A percentile compares a stretch with the other conserved stretches of the same genome.
phyloP scores from a whole-genome alignment of 2,329 filamentous ascomycete species.

The Fusarium lyarnte region DNA sequence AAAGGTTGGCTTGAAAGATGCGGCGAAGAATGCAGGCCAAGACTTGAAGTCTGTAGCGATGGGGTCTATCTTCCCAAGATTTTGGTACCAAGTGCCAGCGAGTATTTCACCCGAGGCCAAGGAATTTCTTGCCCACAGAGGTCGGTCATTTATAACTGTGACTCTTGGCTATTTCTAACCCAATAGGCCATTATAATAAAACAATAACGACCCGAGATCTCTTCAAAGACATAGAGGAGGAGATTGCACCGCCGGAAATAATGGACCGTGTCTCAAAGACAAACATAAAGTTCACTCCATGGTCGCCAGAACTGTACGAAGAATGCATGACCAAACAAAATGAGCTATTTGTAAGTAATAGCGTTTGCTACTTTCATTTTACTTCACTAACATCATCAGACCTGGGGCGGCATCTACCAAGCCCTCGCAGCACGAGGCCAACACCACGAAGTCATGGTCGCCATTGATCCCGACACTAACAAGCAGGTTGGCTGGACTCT shows the following conservation, averaged over 20 bases:
- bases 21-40: neutral
- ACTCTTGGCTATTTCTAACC: neutral
- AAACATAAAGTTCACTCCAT: slow-evolving; percentile 30
- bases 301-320: slow-evolving; percentile 37
- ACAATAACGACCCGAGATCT: slow-evolving; percentile 11
- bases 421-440: slow-evolving; percentile 23
- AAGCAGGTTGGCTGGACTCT: slow-evolving; percentile 41
- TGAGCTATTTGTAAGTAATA: slow-evolving; percentile 26
- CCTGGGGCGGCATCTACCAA: slow-evolving; percentile 30
- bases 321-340: slow-evolving; percentile 38
- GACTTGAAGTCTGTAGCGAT: slow-evolving; percentile 27
- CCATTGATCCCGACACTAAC: slow-evolving; percentile 37
- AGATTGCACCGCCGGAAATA: slow-evolving; percentile 18
- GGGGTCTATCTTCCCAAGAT: slow-evolving; percentile 33
- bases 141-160: neutral
- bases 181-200: slow-evolving; percentile 15
- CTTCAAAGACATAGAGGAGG: slow-evolving; percentile 27
- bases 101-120: slow-evolving; percentile 4
- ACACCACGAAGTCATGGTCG: slow-evolving; percentile 35
- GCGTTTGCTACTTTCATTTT: fast-evolving
- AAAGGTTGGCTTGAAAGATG: neutral
- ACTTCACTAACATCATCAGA: slow-evolving; percentile 10
- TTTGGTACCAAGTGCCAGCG: slow-evolving; percentile 36
- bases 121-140: slow-evolving; percentile 30
- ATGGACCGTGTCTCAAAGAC: slow-evolving; percentile 32